phyloP scores from a whole-genome alignment of 2,329 filamentous ascomycete species.

The Neopestalotiopsis sp. region DNA sequence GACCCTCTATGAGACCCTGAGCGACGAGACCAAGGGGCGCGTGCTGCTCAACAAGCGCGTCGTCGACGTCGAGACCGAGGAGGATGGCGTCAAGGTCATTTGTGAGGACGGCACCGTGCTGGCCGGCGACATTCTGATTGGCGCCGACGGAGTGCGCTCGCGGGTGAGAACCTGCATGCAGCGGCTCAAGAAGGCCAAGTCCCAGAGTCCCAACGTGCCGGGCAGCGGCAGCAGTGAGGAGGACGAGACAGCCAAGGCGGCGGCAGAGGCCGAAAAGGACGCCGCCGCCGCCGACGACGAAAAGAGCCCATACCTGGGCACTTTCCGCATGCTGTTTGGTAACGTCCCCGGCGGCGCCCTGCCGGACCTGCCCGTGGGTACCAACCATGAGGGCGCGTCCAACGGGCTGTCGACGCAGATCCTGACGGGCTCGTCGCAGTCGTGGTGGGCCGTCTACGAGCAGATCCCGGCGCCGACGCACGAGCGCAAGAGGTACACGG shows the following conservation, averaged over 20 bases:
- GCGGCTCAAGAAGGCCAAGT: not conserved
- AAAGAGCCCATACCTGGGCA: slow-evolving; percentile 2
- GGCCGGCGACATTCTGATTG: slow-evolving; percentile 13
- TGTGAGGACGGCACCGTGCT: slow-evolving; percentile 14
- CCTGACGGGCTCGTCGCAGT: slow-evolving; percentile 7
- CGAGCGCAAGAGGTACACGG: slow-evolving; percentile 1
- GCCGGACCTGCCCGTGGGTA: not conserved
- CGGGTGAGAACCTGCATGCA: slow-evolving; percentile 11
- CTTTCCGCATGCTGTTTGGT: slow-evolving; percentile 11
- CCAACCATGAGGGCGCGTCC: slow-evolving; percentile 9
- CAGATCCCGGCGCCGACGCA: slow-evolving; percentile 10
- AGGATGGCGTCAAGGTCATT: slow-evolving; percentile 10
- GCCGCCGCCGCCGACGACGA: not conserved
- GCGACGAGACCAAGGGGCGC: not conserved
- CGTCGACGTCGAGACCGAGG: slow-evolving; percentile 7
- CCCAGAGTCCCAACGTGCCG: not conserved
- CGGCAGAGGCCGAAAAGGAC: not conserved
- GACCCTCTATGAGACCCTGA: slow-evolving; percentile 4
- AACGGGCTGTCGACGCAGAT: slow-evolving; percentile 15
- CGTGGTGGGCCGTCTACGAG: slow-evolving; percentile 18
- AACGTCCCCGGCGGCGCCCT: not conserved
- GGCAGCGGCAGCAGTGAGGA: not conserved
- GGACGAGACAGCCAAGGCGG: not conserved
- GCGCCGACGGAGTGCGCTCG: slow-evolving; percentile 13
- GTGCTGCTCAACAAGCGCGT: slow-evolving; percentile 6